These are phyloP conservation scores for Herpomyces periplanetae DNA, from an alignment of 2,329 filamentous ascomycete genomes.

Conservation along the genomic window DNA sequence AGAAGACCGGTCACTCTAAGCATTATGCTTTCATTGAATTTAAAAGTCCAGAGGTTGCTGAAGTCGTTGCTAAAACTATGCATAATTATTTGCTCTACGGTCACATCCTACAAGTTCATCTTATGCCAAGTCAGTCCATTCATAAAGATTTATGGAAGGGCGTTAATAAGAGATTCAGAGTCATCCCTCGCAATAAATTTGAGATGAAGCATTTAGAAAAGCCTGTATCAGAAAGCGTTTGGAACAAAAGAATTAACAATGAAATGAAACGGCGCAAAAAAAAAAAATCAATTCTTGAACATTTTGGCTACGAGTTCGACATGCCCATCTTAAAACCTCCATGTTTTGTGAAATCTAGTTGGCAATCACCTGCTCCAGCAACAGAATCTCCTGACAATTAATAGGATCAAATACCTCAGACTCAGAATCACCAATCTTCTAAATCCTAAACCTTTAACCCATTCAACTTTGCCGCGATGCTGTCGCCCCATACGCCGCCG, in stretches of 20 bases:
- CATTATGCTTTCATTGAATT: constrained; percentile 93
- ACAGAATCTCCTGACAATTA: no score
- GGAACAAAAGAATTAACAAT: constrained; percentile 29
- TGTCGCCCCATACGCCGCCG: no score
- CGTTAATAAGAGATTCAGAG: constrained; percentile 59
- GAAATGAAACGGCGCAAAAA: constrained; percentile 27
- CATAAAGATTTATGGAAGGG: constrained; percentile 58
- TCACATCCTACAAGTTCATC: constrained; percentile 59
- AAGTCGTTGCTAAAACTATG: constrained; percentile 81
- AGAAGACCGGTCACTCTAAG: constrained; percentile 55
- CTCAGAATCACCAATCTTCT: no score
- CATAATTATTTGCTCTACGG: constrained; percentile 85
- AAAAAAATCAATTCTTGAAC: constrained; percentile 34
- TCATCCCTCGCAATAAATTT: constrained; percentile 52
- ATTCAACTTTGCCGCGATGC: no score
- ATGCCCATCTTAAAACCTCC: constrained; percentile 33
- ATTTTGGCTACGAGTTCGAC: constrained; percentile 45
- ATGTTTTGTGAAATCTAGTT: no score
- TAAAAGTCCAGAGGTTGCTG: constrained; percentile 28
- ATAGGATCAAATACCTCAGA: no score
- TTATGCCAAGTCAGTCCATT: constrained; percentile 32
- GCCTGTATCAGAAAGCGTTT: constrained; percentile 29
- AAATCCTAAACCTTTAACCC: no score
- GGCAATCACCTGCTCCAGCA: no score
- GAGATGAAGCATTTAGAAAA: constrained; percentile 32